Conservation (phyloP, 768 basidiomycete genomes). For the Dacryopinax primogenitus region DNA sequence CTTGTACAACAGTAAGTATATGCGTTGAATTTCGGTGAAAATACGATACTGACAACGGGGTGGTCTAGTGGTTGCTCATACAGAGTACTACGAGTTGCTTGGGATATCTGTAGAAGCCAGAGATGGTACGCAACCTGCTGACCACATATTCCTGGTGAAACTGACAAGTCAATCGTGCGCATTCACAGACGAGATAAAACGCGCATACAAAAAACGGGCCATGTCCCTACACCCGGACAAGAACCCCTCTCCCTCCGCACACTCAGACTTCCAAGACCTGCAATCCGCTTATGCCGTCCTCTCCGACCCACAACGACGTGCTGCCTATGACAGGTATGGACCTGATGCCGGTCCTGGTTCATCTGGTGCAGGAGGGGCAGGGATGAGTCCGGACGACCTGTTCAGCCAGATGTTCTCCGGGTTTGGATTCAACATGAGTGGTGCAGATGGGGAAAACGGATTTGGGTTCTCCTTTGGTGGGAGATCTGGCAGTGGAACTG, state of each 20-base stretch:
- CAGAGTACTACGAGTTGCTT: constrained; percentile 64
- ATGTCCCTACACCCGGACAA: constrained; percentile 67
- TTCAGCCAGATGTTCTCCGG: constrained; percentile 61
- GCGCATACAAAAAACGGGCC: constrained; percentile 87
- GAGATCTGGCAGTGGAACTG: constrained; percentile 32
- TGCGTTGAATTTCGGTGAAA: too few relatives aligned
- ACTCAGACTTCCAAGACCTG: not conserved
- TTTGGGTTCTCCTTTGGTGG: constrained; percentile 30
- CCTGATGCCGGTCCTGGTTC: constrained; percentile 50
- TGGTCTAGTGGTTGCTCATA: constrained; percentile 28
- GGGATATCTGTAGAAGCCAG: constrained; percentile 57
- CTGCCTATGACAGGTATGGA: constrained; percentile 59
- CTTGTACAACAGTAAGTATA: not conserved
- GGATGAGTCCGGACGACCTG: constrained; percentile 50
- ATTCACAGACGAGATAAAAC: constrained; percentile 68
- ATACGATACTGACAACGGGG: not conserved
- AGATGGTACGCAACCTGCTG: constrained; percentile 46
- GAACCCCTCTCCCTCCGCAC: constrained; percentile 26
- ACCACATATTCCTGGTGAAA: not conserved
- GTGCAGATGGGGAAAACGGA: not conserved
- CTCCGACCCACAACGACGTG: constrained; percentile 52
- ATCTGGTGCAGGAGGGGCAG: constrained; percentile 32
- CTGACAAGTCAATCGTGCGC: not conserved
- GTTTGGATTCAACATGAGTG: constrained; percentile 45
- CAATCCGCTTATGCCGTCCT: constrained; percentile 64